A percentile compares a stretch with the other conserved stretches of the same genome.
These are phyloP conservation scores for Puccinia hordei DNA, from an alignment of 1,284 basidiomycete species.

Conservation along the genomic window DNA sequence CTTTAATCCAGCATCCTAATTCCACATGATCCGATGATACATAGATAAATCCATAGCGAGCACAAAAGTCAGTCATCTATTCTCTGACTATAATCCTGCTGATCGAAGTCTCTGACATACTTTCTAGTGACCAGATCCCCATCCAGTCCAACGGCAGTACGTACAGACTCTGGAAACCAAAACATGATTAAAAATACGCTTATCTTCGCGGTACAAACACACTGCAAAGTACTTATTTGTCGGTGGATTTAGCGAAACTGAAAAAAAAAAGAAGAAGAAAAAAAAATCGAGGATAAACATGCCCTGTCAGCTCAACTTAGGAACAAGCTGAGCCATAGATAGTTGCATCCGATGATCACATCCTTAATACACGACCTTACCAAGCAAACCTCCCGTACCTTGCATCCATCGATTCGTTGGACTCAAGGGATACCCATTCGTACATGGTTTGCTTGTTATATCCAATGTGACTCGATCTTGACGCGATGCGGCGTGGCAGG, in stretches of 20 bases:
- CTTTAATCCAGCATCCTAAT: neutral
- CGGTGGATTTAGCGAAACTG: neutral
- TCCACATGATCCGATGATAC: neutral
- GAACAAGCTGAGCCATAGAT: neutral
- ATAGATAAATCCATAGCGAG: neutral
- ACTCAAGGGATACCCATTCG: too few species aligned
- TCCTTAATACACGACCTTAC: neutral
- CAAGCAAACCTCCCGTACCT: neutral
- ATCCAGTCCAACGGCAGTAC: neutral
- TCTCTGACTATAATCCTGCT: neutral
- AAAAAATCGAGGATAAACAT: neutral
- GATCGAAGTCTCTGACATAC: neutral
- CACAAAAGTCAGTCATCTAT: neutral
- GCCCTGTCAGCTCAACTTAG: neutral
- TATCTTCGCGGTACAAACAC: slow-evolving; percentile 3
- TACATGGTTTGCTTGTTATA: too few species aligned
- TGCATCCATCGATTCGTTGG: neutral
- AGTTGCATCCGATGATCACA: neutral
- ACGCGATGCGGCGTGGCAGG: too few species aligned
- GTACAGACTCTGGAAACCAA: neutral
- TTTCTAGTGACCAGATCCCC: neutral
- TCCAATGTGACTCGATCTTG: too few species aligned
- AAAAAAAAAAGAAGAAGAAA: too few species aligned
- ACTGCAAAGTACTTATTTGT: neutral
- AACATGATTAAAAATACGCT: neutral